phyloP scores from a whole-genome alignment of 2,329 filamentous ascomycete species.

The Scorias spongiosa region DNA sequence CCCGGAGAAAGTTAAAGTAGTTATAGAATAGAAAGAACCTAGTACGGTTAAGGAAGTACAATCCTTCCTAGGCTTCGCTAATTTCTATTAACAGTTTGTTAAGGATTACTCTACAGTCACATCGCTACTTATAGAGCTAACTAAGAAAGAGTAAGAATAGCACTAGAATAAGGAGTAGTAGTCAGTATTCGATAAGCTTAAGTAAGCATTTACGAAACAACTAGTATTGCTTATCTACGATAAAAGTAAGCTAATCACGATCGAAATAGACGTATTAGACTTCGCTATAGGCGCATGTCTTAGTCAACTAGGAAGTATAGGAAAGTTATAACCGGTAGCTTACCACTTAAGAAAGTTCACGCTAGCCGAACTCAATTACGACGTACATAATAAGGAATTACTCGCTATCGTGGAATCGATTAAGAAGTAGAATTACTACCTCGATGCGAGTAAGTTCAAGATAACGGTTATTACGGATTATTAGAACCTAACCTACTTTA shows the following conservation, averaged over 20 bases:
- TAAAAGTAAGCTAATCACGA: neutral
- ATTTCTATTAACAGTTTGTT: neutral
- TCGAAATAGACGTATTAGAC: neutral
- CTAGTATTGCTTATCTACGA: neutral
- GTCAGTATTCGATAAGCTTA: slow-evolving; percentile 1
- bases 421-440: neutral
- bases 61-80: slow-evolving; percentile 6
- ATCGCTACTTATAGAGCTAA: neutral
- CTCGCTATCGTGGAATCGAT: neutral
- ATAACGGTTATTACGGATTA: neutral
- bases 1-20: slow-evolving; percentile 10
- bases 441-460: neutral
- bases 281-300: slow-evolving; percentile 1
- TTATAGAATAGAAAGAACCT: slow-evolving; percentile 13
- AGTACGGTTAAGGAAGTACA: slow-evolving; percentile 10
- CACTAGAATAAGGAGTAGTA: neutral
- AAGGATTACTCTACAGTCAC: slow-evolving; percentile 1
- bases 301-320: slow-evolving; percentile 1
- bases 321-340: slow-evolving; percentile 4
- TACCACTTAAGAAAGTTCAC: slow-evolving; percentile 8
- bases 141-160: neutral
- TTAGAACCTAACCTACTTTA: neutral
- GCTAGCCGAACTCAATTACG: slow-evolving; percentile 3
- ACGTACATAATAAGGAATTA: slow-evolving; percentile 1
- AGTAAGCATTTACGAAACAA: neutral